Percentiles rank a stretch among this genome's conserved stretches.
Conservation (phyloP, 106 monocot genomes). For the Apostasia ramifera region DNA sequence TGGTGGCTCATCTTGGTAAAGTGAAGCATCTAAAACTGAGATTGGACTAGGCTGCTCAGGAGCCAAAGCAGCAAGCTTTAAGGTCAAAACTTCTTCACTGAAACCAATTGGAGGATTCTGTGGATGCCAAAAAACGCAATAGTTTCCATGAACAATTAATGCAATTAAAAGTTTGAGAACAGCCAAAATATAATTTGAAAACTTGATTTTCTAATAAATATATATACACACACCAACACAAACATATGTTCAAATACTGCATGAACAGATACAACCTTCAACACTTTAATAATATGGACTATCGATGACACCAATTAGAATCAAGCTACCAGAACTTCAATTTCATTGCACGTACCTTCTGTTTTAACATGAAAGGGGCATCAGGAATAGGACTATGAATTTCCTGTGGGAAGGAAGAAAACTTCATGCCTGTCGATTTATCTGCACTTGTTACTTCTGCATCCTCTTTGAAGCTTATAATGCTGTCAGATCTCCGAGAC, state of each 20-base stretch:
- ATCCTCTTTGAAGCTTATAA: conserved; percentile 21
- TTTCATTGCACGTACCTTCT: conserved; percentile 25
- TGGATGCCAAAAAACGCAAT: not conserved
- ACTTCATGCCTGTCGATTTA: conserved; percentile 1
- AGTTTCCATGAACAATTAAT: no score
- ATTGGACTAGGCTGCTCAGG: conserved; percentile 60
- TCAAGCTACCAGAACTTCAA: not conserved
- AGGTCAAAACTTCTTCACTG: conserved; percentile 10
- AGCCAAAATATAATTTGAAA: no score
- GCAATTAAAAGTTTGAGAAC: not conserved
- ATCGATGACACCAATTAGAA: no score
- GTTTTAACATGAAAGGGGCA: conserved; percentile 5
- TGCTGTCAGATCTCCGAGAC: conserved; percentile 26
- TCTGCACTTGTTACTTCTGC: conserved; percentile 27
- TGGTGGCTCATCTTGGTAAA: conserved; percentile 35
- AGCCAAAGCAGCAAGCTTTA: conserved; percentile 9
- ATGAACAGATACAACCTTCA: no score
- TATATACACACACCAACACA: no score
- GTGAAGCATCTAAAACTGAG: conserved; percentile 63
- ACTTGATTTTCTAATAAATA: no score
- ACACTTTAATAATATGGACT: no score
- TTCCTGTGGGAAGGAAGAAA: conserved; percentile 16
- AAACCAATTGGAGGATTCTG: conserved; percentile 20
- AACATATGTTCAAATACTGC: no score
- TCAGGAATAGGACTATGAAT: conserved; percentile 6